Conservation (phyloP, 768 basidiomycete species). For the Lactarius sp. region DNA sequence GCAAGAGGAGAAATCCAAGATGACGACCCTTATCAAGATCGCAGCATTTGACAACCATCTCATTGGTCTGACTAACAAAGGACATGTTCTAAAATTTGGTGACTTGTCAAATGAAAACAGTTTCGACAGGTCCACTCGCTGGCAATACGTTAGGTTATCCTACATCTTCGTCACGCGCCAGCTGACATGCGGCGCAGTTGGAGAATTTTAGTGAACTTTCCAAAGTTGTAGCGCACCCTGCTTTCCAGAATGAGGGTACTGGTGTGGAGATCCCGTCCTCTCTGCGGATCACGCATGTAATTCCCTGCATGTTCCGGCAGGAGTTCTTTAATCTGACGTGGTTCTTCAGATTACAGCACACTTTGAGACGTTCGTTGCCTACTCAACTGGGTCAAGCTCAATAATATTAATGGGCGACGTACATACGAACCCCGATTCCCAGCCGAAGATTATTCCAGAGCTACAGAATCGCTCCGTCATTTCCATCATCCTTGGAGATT, state of each 20-base stretch:
- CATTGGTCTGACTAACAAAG: constrained; percentile 74
- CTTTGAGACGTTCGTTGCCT: constrained; percentile 75
- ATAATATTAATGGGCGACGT: constrained; percentile 67
- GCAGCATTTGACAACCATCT: constrained; percentile 71
- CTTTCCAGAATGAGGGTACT: constrained; percentile 37
- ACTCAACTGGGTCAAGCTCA: constrained; percentile 67
- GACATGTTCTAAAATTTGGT: constrained; percentile 67
- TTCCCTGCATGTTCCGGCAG: not conserved
- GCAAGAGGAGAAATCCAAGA: constrained; percentile 28
- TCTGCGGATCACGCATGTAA: constrained; percentile 74
- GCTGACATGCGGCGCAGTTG: constrained; percentile 41
- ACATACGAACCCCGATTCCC: constrained; percentile 38
- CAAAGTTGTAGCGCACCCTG: constrained; percentile 42
- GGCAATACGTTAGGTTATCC: constrained; percentile 65
- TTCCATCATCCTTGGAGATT: constrained; percentile 87
- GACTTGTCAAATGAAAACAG: constrained; percentile 41
- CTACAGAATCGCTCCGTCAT: constrained; percentile 78
- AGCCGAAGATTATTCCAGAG: constrained; percentile 61
- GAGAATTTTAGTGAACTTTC: constrained; percentile 66
- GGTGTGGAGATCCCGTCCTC: constrained; percentile 36
- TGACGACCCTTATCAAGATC: constrained; percentile 64
- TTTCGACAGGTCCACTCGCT: constrained; percentile 37
- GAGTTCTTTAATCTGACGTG: constrained; percentile 12
- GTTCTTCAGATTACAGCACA: constrained; percentile 72
- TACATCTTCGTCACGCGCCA: not conserved